Percentiles rank a stretch among this genome's conserved stretches.
Evolutionary conservation across 441 rosid species (phyloP).

Genomic region (Corymbia calophylla): DNA sequence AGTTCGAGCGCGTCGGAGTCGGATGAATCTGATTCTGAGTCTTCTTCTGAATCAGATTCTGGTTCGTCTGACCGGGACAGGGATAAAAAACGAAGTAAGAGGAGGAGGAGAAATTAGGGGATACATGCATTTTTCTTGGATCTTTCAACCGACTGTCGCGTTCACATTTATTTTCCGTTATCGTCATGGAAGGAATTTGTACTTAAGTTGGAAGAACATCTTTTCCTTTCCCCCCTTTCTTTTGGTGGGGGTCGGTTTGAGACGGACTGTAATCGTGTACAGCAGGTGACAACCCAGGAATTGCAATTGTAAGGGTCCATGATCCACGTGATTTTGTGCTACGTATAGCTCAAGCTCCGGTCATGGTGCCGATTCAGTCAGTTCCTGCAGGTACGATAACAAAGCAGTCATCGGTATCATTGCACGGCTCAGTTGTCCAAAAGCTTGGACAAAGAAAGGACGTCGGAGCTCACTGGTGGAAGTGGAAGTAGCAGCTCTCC

Average conservation of each 20-base stretch:
- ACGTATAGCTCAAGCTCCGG: not conserved
- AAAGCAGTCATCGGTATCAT: too few relatives aligned
- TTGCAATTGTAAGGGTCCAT: not conserved
- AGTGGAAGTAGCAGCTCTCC: too few relatives aligned
- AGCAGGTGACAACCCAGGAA: not conserved
- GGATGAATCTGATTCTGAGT: constrained; percentile 25
- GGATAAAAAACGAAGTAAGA: constrained; percentile 28
- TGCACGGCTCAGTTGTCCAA: too few relatives aligned
- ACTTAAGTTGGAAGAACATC: not conserved
- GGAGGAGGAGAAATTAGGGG: constrained; percentile 23
- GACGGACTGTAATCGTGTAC: not conserved
- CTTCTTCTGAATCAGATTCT: constrained; percentile 26
- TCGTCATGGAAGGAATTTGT: not conserved
- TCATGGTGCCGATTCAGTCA: not conserved
- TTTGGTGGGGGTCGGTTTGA: not conserved
- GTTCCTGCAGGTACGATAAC: not conserved
- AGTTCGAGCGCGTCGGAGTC: constrained; percentile 31
- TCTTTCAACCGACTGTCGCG: not conserved
- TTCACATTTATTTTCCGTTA: not conserved
- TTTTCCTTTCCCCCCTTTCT: not conserved
- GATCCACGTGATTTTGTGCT: not conserved
- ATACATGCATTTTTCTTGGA: not conserved
- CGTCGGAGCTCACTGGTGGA: too few relatives aligned
- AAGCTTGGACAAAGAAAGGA: too few relatives aligned
- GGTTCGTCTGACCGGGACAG: constrained; percentile 34